phyloP scores from a whole-genome alignment of 805 yeast species.

The Wickerhamiella brachini region DNA sequence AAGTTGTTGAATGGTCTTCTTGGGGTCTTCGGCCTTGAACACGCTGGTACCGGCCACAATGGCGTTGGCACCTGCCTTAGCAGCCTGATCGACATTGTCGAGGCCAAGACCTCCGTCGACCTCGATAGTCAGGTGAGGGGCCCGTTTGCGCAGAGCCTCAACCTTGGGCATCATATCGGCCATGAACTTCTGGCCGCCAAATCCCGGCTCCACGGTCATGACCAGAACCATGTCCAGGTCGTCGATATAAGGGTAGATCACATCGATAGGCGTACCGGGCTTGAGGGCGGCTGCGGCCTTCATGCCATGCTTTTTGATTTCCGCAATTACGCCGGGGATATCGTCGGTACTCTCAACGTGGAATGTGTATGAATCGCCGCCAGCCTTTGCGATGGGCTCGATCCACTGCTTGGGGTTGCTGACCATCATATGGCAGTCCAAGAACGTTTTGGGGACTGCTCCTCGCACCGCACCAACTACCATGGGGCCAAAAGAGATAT shows the following conservation, averaged over 20 bases:
- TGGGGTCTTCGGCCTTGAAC: constrained; percentile 71
- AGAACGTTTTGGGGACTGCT: constrained; percentile 56
- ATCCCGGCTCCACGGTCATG: constrained; percentile 99
- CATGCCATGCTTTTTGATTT: constrained; percentile 71
- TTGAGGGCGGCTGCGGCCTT: constrained; percentile 89
- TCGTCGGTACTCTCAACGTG: constrained; percentile 79
- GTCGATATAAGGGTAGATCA: constrained; percentile 58
- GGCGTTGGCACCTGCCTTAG: constrained; percentile 95
- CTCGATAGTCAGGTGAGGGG: constrained; percentile 74
- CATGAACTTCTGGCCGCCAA: constrained; percentile 97
- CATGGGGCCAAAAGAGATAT: constrained; percentile 88
- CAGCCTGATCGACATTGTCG: constrained; percentile 73
- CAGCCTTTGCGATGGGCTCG: constrained; percentile 77
- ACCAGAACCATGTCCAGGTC: constrained; percentile 86
- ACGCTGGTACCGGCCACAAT: constrained; percentile 96
- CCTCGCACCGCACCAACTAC: constrained; percentile 65
- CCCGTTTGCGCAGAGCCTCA: constrained; percentile 51
- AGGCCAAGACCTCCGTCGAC: constrained; percentile 94
- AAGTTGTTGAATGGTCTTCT: constrained; percentile 55
- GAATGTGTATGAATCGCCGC: constrained; percentile 93
- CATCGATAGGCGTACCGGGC: constrained; percentile 85
- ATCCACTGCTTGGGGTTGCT: constrained; percentile 87
- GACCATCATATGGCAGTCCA: constrained; percentile 99
- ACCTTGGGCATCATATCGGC: constrained; percentile 94
- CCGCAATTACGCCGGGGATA: constrained; percentile 57